Base-by-base conservation (phyloP, 2,329 filamentous ascomycete species). In the Paramyrothecium sp. region DNA sequence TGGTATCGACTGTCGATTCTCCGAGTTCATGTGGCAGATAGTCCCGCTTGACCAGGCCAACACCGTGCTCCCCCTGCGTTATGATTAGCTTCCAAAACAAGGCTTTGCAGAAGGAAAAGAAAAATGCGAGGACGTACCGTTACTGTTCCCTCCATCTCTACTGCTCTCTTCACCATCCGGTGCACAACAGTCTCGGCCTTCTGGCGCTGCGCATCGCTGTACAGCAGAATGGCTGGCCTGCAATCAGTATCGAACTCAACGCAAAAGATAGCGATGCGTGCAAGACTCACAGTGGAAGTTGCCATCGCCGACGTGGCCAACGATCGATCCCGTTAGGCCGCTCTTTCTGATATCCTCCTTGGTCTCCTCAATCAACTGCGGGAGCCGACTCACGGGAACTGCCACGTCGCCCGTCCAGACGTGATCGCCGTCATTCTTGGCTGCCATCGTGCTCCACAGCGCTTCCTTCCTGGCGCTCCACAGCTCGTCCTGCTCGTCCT, bases 361-460 rank as follows among this genome's bases (percentile, higher is more conserved):
- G 1, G 90, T 92, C 72, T 89, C 84, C 71, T 92, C 90, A 63
- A 94, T 92, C 58, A 93, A 86, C 60, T 89, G 83, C 3, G 91
- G 85, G 65, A 95, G 71, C 59, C 82, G 79, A 61, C 85, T 90
- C 71, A 95, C 88, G 16, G 91, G 91, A 55, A 96, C 91, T 0
- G 91, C 91, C 12, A 95, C 91, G 67, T 96, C 91, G 2, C 90
- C 91, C 0, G 91, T 94, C 91, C 91, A 95, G 3, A 95, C 88
- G 55, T 84, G 85, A 62, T 93, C 88, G n/a, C 80, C 84, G 49
- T 69, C 83, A 75, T 73, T 84, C 76, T 73, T 84, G 67, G 88
- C 78, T 0, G 89, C 85, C 79, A 91, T 88, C 56, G 89, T 88
- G 66, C 86, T 89, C 91, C 91, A 95, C 41, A 96, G 79, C 1